A percentile compares a stretch with the other conserved stretches of the same genome.
These are phyloP conservation scores for Primulina tabacum DNA, from an alignment of 257 asterid genomes.

Conservation along the genomic window DNA sequence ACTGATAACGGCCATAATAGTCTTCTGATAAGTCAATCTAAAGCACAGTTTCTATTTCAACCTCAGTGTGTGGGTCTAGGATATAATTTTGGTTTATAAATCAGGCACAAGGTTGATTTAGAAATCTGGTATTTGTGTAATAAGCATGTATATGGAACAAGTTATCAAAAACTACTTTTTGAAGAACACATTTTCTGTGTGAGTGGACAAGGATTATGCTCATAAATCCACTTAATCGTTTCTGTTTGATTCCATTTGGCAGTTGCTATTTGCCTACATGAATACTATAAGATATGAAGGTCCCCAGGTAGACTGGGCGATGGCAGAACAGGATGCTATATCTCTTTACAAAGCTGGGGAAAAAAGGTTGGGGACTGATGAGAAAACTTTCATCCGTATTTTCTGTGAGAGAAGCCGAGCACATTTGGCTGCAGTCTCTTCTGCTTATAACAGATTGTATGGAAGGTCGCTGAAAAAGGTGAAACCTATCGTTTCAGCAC, in stretches of 20 bases:
- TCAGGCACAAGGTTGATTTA: not conserved
- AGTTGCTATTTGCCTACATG: conserved; percentile 72
- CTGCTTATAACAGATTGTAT: conserved; percentile 61
- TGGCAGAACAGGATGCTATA: conserved; percentile 78
- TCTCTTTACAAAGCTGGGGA: conserved; percentile 89
- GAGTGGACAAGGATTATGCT: not conserved
- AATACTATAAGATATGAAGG: conserved; percentile 71
- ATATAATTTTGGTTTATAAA: not conserved
- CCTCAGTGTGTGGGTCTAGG: not conserved
- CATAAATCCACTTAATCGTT: not conserved
- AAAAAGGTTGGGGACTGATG: conserved; percentile 87
- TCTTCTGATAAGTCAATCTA: not conserved
- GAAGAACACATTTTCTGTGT: not conserved
- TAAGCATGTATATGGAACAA: not conserved
- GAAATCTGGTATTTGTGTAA: not conserved
- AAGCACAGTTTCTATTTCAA: not conserved
- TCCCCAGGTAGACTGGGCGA: conserved; percentile 70
- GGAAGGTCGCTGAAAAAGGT: conserved; percentile 74
- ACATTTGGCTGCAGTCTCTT: conserved; percentile 64
- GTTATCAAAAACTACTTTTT: not conserved
- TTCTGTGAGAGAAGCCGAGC: conserved; percentile 72
- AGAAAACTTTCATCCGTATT: conserved; percentile 61
- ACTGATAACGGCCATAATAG: not conserved
- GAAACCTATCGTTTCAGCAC: conserved; percentile 10
- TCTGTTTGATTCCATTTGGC: conserved; percentile 17